Base-by-base conservation (phyloP, 148 eudicot genomes). In the Agrostemma githago region DNA sequence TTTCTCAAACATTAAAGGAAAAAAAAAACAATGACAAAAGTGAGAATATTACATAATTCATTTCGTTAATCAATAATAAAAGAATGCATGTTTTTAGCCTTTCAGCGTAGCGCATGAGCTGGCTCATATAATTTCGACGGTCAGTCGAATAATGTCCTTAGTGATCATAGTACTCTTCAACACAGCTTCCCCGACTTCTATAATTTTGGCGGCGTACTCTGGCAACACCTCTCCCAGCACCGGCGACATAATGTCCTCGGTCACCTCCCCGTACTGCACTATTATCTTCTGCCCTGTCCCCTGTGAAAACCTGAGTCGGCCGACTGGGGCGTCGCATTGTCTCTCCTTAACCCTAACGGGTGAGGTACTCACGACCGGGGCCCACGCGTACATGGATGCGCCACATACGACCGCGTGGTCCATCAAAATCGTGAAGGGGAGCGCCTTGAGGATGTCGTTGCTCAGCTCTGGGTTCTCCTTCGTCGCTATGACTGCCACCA, bases 361-460 rank as follows among this genome's bases (percentile, higher is more conserved):
- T 7, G 70, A n/a, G 4, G 70, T 66, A 4, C 70, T 66, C 34
- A 66, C 70, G 0, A 66, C 70, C 26, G 70, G 70, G 1, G 70
- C 70, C 70, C 53, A 66, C 34, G 70, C 70, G 34, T 66, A 66
- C 70, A 66, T 66, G 0, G 70, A 66, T 26, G 70, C 37, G 37
- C 70, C 70, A 19, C 70, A 66, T 8, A 66, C 70, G 6, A 66
- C 70, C 3, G 70, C 70, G 26, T 66, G 70, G 53, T 66, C 70
- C 70, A 66, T 66, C 10, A 66, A 41, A 7, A 66, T 66, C 0
- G 26, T 66, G 3, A 66, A 66, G 2, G 70, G 70, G 6, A 66
- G 11, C 5, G 70, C 70, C 53, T 66, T 43, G 2, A 66, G 14
- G 8, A 66, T 66, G 15, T 66, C 70, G 2, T 42, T 26, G 12